Conservation (phyloP, 2,329 filamentous ascomycete genomes). For the Trichoderma brevicompactum region DNA sequence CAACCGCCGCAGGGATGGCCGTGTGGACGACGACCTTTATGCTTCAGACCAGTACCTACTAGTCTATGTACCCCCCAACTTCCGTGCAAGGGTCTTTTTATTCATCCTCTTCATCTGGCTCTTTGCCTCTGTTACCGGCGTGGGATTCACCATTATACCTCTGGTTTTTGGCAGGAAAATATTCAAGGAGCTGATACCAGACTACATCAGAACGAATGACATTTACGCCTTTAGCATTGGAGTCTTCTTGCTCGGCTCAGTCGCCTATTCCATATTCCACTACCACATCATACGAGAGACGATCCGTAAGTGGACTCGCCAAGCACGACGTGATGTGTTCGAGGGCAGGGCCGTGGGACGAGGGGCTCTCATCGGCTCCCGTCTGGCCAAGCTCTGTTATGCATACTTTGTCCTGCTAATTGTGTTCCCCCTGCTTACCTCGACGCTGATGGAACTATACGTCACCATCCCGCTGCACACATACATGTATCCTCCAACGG, state of each 20-base stretch:
- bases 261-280: constrained; percentile 65
- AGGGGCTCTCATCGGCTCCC: constrained; percentile 38
- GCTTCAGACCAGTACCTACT: constrained; percentile 66
- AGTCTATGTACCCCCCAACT: constrained; percentile 84
- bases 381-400: constrained; percentile 64
- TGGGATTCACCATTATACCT: constrained; percentile 83
- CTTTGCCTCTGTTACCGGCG: constrained; percentile 86
- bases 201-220: constrained; percentile 80
- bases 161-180: constrained; percentile 82
- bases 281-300: constrained; percentile 46
- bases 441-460: constrained; percentile 84
- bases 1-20: constrained; percentile 65
- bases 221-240: constrained; percentile 95
- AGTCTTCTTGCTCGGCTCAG: constrained; percentile 75
- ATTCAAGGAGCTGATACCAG: constrained; percentile 73
- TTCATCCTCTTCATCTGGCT: constrained; percentile 93
- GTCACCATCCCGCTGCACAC: constrained; percentile 85
- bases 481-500: constrained; percentile 59
- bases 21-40: constrained; percentile 54
- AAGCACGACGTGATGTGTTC: constrained; percentile 34
- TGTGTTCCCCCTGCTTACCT: constrained; percentile 80
- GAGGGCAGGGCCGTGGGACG: constrained; percentile 34
- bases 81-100: constrained; percentile 75
- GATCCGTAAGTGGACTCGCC: constrained; percentile 39
- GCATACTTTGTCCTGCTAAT: constrained; percentile 74